Percentiles rank a stretch among this genome's conserved stretches.
Evolutionary conservation across 257 asterid genomes (phyloP).

Genomic region (Petunia secreta): DNA sequence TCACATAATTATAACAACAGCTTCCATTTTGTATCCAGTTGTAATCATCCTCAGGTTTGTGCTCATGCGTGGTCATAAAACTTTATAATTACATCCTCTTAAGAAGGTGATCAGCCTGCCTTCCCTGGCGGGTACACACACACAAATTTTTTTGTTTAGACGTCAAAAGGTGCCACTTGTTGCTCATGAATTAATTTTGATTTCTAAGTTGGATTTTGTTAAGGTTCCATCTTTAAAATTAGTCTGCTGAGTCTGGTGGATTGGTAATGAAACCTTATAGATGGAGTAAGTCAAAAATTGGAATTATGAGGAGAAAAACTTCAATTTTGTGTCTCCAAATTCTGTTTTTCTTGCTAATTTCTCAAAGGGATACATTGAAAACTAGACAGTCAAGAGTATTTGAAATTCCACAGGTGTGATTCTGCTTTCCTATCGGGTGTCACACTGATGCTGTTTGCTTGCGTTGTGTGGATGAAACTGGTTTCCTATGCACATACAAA

Average conservation of each 20-base stretch:
- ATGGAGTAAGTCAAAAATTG: not conserved
- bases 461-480: conserved; percentile 93
- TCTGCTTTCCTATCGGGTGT: conserved; percentile 92
- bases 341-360: not conserved
- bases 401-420: conserved; percentile 72
- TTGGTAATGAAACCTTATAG: not conserved
- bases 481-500: conserved; percentile 94
- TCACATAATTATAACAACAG: conserved; percentile 68
- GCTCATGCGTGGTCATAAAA: conserved; percentile 9
- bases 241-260: not conserved
- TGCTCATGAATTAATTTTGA: not conserved
- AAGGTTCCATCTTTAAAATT: not conserved
- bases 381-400: conserved; percentile 1
- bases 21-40: conserved; percentile 81
- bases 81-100: not conserved
- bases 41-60: conserved; percentile 85
- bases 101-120: not conserved
- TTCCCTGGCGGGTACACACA: not conserved
- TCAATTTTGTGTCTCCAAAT: not conserved
- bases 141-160: not conserved
- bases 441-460: conserved; percentile 72
- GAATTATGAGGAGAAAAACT: not conserved
- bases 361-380: not conserved
- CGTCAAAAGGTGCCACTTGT: not conserved
- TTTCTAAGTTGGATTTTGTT: not conserved